A percentile compares a stretch with the other conserved stretches of the same genome.
Conservation (phyloP, 2,329 filamentous ascomycete genomes). For the Botrytis aclada region DNA sequence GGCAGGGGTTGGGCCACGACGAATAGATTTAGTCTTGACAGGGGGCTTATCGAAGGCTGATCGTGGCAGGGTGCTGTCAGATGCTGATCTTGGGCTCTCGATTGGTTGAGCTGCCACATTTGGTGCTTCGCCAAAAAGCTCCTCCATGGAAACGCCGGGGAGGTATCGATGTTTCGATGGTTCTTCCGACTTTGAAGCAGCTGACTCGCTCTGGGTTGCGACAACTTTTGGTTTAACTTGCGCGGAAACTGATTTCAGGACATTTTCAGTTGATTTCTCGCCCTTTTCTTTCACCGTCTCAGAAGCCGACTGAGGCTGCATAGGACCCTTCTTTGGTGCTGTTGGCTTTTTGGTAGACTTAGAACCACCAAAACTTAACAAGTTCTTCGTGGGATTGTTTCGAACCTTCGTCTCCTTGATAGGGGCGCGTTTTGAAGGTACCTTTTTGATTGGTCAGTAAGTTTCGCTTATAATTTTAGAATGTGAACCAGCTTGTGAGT, state of each 20-base stretch:
- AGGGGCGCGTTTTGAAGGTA: background rate
- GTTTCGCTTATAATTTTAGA: background rate
- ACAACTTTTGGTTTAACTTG: background rate
- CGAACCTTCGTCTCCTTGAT: background rate
- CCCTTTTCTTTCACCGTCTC: background rate
- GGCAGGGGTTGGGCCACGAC: background rate
- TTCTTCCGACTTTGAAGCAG: no score
- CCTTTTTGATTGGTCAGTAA: background rate
- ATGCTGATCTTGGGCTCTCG: background rate
- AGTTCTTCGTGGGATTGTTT: background rate
- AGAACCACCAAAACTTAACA: background rate
- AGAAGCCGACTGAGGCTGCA: background rate
- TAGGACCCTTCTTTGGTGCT: background rate
- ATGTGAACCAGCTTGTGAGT: background rate
- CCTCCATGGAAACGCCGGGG: background rate
- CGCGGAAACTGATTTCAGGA: background rate
- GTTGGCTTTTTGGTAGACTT: background rate
- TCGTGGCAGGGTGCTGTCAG: no score
- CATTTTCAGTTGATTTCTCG: background rate
- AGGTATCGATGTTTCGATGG: background rate
- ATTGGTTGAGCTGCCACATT: background rate
- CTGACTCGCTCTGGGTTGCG: background rate
- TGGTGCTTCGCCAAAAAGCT: background rate
- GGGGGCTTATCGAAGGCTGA: background rate
- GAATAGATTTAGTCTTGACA: background rate